Percentiles rank a stretch among this genome's conserved stretches.
phyloP scores from a whole-genome alignment of 352 stramenopile species.

The Phytophthora palmivora region DNA sequence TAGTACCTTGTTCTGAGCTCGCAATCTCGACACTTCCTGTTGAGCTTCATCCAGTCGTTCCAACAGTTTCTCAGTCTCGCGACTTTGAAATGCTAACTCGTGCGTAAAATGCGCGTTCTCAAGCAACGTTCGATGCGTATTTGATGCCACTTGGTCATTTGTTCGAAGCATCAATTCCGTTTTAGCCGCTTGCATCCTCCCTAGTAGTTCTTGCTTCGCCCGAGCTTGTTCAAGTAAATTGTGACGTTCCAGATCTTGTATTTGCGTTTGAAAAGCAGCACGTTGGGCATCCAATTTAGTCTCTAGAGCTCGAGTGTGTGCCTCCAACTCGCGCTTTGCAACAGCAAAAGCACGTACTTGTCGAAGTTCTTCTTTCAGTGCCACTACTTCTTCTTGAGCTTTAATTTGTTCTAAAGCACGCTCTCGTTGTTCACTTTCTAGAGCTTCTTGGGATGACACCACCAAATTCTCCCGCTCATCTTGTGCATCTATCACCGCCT shows the following conservation, averaged over 20 bases:
- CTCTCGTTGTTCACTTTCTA: slow-evolving; percentile 28
- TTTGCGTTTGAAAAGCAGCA: slow-evolving; percentile 38
- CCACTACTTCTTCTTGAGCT: slow-evolving; percentile 28
- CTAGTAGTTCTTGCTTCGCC: slow-evolving; percentile 76
- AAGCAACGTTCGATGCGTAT: slow-evolving; percentile 81
- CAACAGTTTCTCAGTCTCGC: slow-evolving; percentile 78
- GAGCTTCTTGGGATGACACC: slow-evolving; percentile 7
- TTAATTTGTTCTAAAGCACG: slow-evolving; percentile 17
- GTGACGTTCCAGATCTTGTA: slow-evolving; percentile 61
- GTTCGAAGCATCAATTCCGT: slow-evolving; percentile 61
- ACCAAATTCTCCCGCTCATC: slow-evolving; percentile 11
- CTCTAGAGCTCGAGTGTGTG: slow-evolving; percentile 43
- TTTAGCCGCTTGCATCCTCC: slow-evolving; percentile 57
- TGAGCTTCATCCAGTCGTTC: slow-evolving; percentile 48
- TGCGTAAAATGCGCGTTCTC: slow-evolving; percentile 84
- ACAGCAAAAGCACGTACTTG: slow-evolving; percentile 61
- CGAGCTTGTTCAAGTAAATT: slow-evolving; percentile 71
- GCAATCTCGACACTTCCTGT: slow-evolving; percentile 49
- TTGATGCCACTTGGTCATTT: slow-evolving; percentile 71
- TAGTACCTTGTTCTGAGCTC: slow-evolving; percentile 55
- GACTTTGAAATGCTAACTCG: slow-evolving; percentile 75
- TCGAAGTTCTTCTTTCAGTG: slow-evolving; percentile 46
- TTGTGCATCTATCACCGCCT: slow-evolving; percentile 24
- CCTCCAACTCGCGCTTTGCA: slow-evolving; percentile 60
- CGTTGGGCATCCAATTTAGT: slow-evolving; percentile 40